phyloP scores from a whole-genome alignment of 306 rosid species.

The Malus fusca region DNA sequence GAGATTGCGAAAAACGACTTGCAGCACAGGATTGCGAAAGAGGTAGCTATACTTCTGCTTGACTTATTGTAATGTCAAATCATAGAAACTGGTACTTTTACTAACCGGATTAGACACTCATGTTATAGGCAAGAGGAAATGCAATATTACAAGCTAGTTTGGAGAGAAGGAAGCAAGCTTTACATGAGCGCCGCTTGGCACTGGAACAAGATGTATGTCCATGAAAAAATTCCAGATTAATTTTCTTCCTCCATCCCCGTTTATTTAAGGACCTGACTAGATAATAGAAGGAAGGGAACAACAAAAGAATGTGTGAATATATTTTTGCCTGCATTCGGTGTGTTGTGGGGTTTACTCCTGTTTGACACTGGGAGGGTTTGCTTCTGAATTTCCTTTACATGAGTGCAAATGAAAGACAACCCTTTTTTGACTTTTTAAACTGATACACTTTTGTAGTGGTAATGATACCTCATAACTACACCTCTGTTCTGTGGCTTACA shows the following conservation, averaged over 20 bases:
- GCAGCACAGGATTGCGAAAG: constrained; percentile 95
- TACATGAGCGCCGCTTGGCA: constrained; percentile 97
- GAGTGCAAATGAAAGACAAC: neutral
- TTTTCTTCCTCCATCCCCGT: neutral
- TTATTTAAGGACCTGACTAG: neutral
- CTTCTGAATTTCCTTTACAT: neutral
- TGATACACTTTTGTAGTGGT: neutral
- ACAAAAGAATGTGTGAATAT: neutral
- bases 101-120: constrained; percentile 17
- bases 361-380: neutral
- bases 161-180: constrained; percentile 98
- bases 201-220: constrained; percentile 90
- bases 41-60: constrained; percentile 42
- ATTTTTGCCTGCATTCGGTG: neutral
- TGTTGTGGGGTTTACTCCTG: neutral
- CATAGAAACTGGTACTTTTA: neutral
- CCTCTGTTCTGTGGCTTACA: neutral
- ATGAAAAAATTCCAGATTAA: neutral
- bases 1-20: constrained; percentile 88
- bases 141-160: constrained; percentile 98
- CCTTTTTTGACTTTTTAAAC: neutral
- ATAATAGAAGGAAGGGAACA: neutral
- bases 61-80: constrained; percentile 10
- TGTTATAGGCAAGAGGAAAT: constrained; percentile 88
- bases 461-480: neutral